These are phyloP conservation scores for Candida nonsorbophila DNA, from an alignment of 805 yeast species.

Conservation along the genomic window DNA sequence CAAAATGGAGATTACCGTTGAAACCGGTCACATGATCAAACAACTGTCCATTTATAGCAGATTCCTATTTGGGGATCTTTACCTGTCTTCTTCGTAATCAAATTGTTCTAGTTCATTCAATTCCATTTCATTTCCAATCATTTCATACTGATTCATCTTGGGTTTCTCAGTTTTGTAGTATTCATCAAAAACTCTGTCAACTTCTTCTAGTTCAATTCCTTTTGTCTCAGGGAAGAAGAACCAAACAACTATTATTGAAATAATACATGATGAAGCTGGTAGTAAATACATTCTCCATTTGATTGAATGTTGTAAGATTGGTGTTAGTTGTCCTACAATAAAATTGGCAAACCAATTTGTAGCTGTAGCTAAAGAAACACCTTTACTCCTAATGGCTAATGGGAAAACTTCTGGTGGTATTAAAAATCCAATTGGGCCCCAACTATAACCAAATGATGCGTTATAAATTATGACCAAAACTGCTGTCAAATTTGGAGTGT, in stretches of 20 bases:
- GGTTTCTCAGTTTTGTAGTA: slow-evolving; percentile 17
- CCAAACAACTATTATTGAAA: slow-evolving; percentile 28
- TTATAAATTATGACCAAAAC: slow-evolving; percentile 36
- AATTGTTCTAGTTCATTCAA: slow-evolving; percentile 19
- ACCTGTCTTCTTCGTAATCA: no score
- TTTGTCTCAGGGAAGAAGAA: slow-evolving; percentile 39
- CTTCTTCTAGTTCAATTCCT: slow-evolving; percentile 39
- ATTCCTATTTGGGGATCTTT: no score
- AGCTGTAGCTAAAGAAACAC: slow-evolving; percentile 40
- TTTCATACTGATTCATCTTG: slow-evolving; percentile 11
- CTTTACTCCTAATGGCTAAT: slow-evolving; percentile 36
- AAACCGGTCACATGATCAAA: no score
- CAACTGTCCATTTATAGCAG: no score
- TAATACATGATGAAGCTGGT: slow-evolving; percentile 33
- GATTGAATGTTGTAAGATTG: slow-evolving; percentile 32
- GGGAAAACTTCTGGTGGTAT: slow-evolving; percentile 43
- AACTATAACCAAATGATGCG: slow-evolving; percentile 40
- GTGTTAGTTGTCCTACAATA: slow-evolving; percentile 41
- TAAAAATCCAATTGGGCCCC: slow-evolving; percentile 44
- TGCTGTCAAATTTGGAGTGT: slow-evolving; percentile 36
- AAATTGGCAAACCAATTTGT: slow-evolving; percentile 43
- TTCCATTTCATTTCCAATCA: slow-evolving; percentile 12
- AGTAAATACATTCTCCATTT: slow-evolving; percentile 38
- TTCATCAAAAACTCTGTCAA: slow-evolving; percentile 32
- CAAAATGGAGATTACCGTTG: no score